Conservation (phyloP, 495 filamentous ascomycete species). For the Neurospora intermedia region DNA sequence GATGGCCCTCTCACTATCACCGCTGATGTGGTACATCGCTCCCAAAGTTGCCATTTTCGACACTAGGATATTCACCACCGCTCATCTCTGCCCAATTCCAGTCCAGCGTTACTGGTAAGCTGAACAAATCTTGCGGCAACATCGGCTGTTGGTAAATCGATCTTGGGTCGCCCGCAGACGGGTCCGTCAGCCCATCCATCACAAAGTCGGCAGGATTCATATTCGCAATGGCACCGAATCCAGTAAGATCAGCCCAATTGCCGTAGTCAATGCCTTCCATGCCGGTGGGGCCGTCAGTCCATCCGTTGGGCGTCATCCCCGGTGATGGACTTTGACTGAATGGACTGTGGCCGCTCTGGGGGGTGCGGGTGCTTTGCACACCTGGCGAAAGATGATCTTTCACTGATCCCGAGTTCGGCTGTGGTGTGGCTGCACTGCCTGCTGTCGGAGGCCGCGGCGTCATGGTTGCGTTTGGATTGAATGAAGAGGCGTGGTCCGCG, state of each 20-base stretch:
- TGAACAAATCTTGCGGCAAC: conserved; percentile 94
- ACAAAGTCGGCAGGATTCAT: background rate
- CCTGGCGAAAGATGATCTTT: conserved; percentile 30
- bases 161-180: conserved; percentile 19
- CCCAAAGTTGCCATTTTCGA: conserved; percentile 41
- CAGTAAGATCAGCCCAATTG: conserved; percentile 39
- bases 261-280: conserved; percentile 24
- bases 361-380: conserved; percentile 28
- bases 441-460: conserved; percentile 22
- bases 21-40: background rate
- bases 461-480: conserved; percentile 22
- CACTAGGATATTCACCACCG: conserved; percentile 38
- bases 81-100: conserved; percentile 98
- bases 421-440: conserved; percentile 25
- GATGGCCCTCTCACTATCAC: background rate
- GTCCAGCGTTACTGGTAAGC: conserved; percentile 90
- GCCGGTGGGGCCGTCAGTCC: conserved; percentile 12
- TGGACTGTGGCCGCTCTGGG: conserved; percentile 22
- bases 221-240: conserved; percentile 23
- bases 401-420: conserved; percentile 15
- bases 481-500: conserved; percentile 17
- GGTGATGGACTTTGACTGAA: conserved; percentile 23
- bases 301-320: conserved; percentile 19
- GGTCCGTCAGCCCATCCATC: conserved; percentile 25
- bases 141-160: conserved; percentile 66